These are phyloP conservation scores for Martiniozyma asiatica DNA, from an alignment of 1,139 yeast species.

Conservation along the genomic window DNA sequence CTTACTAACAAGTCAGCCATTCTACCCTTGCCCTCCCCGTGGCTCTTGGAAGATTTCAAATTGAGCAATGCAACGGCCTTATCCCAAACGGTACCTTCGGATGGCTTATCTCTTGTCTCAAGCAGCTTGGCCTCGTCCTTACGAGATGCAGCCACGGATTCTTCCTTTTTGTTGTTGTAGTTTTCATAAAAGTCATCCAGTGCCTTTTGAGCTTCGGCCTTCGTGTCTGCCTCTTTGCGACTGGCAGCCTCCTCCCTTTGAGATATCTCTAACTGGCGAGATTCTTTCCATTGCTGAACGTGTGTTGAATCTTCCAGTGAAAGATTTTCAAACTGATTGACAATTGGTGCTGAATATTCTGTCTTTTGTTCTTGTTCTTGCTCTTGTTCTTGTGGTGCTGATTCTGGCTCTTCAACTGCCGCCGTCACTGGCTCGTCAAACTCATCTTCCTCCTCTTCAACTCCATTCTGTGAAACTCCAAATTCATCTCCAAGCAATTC, in stretches of 20 bases:
- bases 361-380: slow-evolving; percentile 22
- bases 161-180: slow-evolving; percentile 78
- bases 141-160: slow-evolving; percentile 49
- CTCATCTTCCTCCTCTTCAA: slow-evolving; percentile 40
- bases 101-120: slow-evolving; percentile 68
- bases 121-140: slow-evolving; percentile 63
- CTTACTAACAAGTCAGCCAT: no score
- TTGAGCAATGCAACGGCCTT: slow-evolving; percentile 45
- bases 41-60: no score
- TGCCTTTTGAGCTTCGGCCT: slow-evolving; percentile 71
- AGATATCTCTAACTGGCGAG: slow-evolving; percentile 69
- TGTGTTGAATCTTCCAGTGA: slow-evolving; percentile 41
- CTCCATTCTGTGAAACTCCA: slow-evolving; percentile 34
- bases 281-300: slow-evolving; percentile 70
- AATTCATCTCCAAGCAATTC: slow-evolving; percentile 72
- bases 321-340: slow-evolving; percentile 16
- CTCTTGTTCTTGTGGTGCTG: slow-evolving; percentile 11
- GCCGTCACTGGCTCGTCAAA: slow-evolving; percentile 26
- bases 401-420: slow-evolving; percentile 11
- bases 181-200: slow-evolving; percentile 91
- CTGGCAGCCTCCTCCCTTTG: slow-evolving; percentile 70
- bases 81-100: slow-evolving; percentile 80
- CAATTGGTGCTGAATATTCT: slow-evolving; percentile 7
- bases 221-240: slow-evolving; percentile 54
- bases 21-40: no score